Percentiles rank a stretch among this genome's conserved stretches.
These are phyloP conservation scores for Breynia disticha DNA, from an alignment of 441 rosid genomes.

Conservation along the genomic window DNA sequence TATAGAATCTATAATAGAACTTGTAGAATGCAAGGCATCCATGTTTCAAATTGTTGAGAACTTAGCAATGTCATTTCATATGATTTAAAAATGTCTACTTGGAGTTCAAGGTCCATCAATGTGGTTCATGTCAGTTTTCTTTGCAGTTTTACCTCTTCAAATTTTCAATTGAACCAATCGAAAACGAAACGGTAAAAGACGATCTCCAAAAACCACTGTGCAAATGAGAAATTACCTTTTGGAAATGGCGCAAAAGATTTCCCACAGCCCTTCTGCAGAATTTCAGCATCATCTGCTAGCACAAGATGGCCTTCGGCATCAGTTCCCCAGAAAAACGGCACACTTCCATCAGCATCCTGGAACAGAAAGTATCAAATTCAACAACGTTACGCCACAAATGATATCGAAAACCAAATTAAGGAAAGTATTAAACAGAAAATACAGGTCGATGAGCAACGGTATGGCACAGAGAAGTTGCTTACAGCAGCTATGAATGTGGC, in stretches of 20 bases:
- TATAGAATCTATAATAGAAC: too few relatives aligned
- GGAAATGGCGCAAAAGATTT: conserved; percentile 97
- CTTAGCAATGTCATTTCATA: too few relatives aligned
- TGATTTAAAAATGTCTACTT: too few relatives aligned
- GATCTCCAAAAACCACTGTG: not conserved
- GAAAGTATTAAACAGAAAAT: not conserved
- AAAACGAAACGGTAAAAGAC: too few relatives aligned
- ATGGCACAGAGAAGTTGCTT: too few relatives aligned
- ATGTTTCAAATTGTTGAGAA: too few relatives aligned
- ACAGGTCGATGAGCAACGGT: not conserved
- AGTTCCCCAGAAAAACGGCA: conserved; percentile 87
- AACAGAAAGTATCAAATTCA: conserved; percentile 6
- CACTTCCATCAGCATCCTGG: conserved; percentile 88
- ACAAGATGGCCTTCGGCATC: conserved; percentile 83
- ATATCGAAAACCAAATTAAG: not conserved
- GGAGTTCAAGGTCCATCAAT: too few relatives aligned
- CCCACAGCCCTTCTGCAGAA: conserved; percentile 77
- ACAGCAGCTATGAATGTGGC: conserved; percentile 63
- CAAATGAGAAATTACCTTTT: conserved; percentile 48
- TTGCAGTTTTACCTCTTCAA: too few relatives aligned
- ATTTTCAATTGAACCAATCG: too few relatives aligned
- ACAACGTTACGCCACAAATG: conserved; percentile 1
- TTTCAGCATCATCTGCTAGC: conserved; percentile 60
- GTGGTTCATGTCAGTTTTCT: too few relatives aligned
- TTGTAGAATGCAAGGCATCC: too few relatives aligned